A percentile compares a stretch with the other conserved stretches of the same genome.
Evolutionary conservation across 1,284 basidiomycete species (phyloP).

Genomic region (Megacollybia platyphylla): DNA sequence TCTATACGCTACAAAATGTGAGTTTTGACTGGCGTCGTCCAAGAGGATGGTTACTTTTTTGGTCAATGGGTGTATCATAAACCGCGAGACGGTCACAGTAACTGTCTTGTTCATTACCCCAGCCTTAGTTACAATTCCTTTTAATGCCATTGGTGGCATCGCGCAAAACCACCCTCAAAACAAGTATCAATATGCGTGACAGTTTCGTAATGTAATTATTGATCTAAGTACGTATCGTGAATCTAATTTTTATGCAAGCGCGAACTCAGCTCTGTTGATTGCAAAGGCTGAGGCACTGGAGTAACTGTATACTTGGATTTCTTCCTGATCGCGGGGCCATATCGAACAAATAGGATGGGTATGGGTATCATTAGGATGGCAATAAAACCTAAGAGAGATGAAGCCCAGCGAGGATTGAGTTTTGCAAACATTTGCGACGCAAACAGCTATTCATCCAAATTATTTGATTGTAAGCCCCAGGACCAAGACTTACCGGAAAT

Average conservation of each 20-base stretch:
- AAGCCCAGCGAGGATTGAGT: conserved; percentile 42
- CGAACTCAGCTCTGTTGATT: too few relatives aligned
- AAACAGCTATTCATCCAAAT: conserved; percentile 26
- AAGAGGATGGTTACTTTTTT: conserved; percentile 44
- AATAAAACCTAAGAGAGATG: conserved; percentile 37
- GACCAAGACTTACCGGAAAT: conserved; percentile 33
- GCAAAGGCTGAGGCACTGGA: neutral
- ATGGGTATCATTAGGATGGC: conserved; percentile 40
- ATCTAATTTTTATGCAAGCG: too few relatives aligned
- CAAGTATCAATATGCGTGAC: conserved; percentile 1
- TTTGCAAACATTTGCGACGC: conserved; percentile 38
- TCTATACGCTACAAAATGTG: conserved; percentile 42
- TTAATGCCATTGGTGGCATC: conserved; percentile 69
- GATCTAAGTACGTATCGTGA: too few relatives aligned
- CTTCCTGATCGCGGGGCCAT: conserved; percentile 16
- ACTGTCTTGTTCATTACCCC: conserved; percentile 75
- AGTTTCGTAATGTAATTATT: conserved; percentile 4
- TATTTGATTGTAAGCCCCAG: conserved; percentile 1
- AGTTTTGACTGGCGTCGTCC: neutral
- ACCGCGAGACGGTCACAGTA: conserved; percentile 66
- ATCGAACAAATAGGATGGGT: conserved; percentile 37
- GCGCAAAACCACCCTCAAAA: conserved; percentile 6
- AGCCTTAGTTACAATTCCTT: conserved; percentile 62
- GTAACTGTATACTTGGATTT: conserved; percentile 29
- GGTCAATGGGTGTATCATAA: conserved; percentile 52